phyloP scores from a whole-genome alignment of 2,329 filamentous ascomycete species.

The Ilyonectria mors-panacis region DNA sequence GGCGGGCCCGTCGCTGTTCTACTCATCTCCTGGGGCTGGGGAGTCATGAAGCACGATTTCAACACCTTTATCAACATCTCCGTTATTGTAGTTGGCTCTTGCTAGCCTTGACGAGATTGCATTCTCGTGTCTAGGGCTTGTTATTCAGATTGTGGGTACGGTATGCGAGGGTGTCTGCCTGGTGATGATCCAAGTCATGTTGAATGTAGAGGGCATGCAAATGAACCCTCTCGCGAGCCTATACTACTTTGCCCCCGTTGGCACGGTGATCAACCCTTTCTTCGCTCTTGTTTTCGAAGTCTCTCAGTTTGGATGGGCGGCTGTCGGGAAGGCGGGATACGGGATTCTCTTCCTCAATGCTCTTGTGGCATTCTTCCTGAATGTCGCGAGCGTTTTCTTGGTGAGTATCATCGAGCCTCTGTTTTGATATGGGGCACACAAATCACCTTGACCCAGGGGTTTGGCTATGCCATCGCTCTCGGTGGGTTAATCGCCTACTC shows the following conservation, averaged over 20 bases:
- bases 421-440: too few species aligned
- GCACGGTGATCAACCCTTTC: slow-evolving; percentile 23
- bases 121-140: slow-evolving; percentile 17
- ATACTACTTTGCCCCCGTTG: slow-evolving; percentile 33
- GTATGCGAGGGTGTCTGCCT: slow-evolving; percentile 33
- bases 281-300: slow-evolving; percentile 18
- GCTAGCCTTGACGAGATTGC: slow-evolving; percentile 17
- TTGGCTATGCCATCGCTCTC: too few species aligned
- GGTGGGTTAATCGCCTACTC: too few species aligned
- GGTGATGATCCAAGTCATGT: slow-evolving; percentile 37
- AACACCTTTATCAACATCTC: slow-evolving; percentile 10
- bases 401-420: background rate
- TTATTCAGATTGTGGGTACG: slow-evolving; percentile 27
- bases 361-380: slow-evolving; percentile 23
- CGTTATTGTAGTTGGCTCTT: slow-evolving; percentile 11
- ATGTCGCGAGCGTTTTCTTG: slow-evolving; percentile 20
- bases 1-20: slow-evolving; percentile 15
- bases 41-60: slow-evolving; percentile 5
- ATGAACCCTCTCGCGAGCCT: slow-evolving; percentile 38
- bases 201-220: slow-evolving; percentile 31
- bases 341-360: slow-evolving; percentile 19
- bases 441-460: too few species aligned
- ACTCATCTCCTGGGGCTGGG: slow-evolving; percentile 12
- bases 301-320: slow-evolving; percentile 2
- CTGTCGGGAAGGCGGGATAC: slow-evolving; percentile 11